These are phyloP conservation scores for Chamaecyparis obtusa DNA, from an alignment of 75 land plant genomes.

Conservation along the genomic window DNA sequence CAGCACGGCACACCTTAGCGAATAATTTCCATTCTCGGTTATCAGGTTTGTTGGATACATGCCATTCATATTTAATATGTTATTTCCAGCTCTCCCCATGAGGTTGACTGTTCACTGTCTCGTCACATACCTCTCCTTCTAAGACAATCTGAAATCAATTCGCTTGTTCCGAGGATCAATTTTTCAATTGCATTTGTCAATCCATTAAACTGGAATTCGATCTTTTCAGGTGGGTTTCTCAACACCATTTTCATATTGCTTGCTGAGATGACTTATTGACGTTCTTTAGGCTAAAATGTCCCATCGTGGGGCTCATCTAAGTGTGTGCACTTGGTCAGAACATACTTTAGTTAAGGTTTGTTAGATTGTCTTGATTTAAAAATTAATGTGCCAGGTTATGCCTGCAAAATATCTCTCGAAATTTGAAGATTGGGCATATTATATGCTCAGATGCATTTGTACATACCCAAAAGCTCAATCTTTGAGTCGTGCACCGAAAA, in stretches of 20 bases:
- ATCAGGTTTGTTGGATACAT: slow-evolving; percentile 2
- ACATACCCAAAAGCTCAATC: not conserved
- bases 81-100: not conserved
- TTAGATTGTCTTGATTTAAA: not conserved
- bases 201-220: not conserved
- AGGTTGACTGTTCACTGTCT: not conserved
- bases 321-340: not conserved
- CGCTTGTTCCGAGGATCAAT: not conserved
- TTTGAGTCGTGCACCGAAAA: not conserved
- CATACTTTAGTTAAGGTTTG: not conserved
- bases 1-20: not conserved
- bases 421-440: not conserved
- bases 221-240: not conserved
- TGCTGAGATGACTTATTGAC: not conserved
- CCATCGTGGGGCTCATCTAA: not conserved
- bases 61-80: not conserved
- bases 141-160: not conserved
- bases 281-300: not conserved
- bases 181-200: not conserved
- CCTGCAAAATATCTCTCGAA: not conserved
- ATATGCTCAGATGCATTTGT: not conserved
- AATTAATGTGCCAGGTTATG: not conserved
- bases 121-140: not conserved
- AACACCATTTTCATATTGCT: not conserved
- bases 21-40: not conserved